Evolutionary conservation across 805 yeast genomes (phyloP).

Genomic region (Metschnikowia reukaufii): DNA sequence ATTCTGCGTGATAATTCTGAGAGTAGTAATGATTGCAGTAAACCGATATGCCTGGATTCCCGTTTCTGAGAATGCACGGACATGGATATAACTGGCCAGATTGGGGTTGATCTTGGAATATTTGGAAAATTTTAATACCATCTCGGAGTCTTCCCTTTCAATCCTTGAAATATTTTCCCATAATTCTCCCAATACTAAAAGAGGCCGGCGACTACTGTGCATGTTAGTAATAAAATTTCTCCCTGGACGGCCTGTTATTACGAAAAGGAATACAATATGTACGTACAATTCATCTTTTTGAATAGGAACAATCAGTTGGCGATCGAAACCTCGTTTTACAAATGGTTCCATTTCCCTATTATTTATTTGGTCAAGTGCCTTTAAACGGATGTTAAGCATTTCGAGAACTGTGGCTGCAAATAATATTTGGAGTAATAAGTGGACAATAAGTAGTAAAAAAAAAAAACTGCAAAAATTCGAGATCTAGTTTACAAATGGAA

Average conservation of each 20-base stretch:
- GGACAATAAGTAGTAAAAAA: not conserved
- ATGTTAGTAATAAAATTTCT: not conserved
- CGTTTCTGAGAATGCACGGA: slow-evolving; percentile 16
- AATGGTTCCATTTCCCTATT: too few species aligned
- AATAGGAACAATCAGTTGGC: not conserved
- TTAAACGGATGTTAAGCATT: not conserved
- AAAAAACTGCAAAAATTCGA: not conserved
- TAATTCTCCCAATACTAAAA: slow-evolving; percentile 1
- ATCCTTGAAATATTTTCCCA: not conserved
- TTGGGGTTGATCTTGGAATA: not conserved
- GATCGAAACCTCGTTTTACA: too few species aligned
- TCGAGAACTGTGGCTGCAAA: slow-evolving; percentile 1
- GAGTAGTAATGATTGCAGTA: slow-evolving; percentile 11
- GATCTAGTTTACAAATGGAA: too few species aligned
- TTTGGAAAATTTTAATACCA: not conserved
- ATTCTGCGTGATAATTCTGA: slow-evolving; percentile 11
- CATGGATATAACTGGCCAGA: not conserved
- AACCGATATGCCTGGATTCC: slow-evolving; percentile 10
- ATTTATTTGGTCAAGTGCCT: not conserved
- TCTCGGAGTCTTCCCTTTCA: not conserved
- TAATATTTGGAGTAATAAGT: too few species aligned
- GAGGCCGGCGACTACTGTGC: slow-evolving; percentile 1
- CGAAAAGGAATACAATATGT: not conserved
- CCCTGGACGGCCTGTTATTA: not conserved
- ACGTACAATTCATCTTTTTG: not conserved